Base-by-base conservation (phyloP, 1,284 basidiomycete species). In the Malassezia pachydermatis region DNA sequence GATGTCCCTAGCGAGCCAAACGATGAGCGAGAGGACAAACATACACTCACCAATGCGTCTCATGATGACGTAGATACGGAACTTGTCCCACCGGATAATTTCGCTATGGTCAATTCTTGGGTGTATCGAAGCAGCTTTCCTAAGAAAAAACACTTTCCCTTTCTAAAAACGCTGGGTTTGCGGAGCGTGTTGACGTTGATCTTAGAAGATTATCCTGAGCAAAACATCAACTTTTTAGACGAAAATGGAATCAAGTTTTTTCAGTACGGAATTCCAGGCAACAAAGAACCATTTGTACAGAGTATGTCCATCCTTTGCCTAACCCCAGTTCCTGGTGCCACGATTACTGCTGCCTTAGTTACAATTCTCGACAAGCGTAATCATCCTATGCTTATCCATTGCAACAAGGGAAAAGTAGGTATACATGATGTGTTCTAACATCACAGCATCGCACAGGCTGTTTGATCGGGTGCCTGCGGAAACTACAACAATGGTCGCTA, bases 401-500 rank as follows among this genome's bases (percentile, higher is more conserved):
- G 78, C 69, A 79, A 79, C 69, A 78, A 78, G 64, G 78, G 78
- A 46, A 79, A 78, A n/a, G n/a, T n/a, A n/a, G n/a, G n/a, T n/a
- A n/a, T n/a, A n/a, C n/a, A n/a, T n/a, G n/a, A n/a, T n/a, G n/a
- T n/a, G n/a, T n/a, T n/a, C n/a, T n/a, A n/a, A n/a, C n/a, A n/a
- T n/a, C n/a, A n/a, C n/a, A n/a, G 44, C 78, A 79, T 52, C 73
- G 78, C 1, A 79, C 78, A 1, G 78, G 78, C 1, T 78, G 77
- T 57, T 63, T 79, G 23, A 75, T 79, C 6, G 78, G 78, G 4
- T 78, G 77, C 57, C 69, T 79, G 8, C 67, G 78, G 2, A 74
- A 77, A 36, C 58, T 78, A 7, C 77, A 78, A 57, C 72, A 74
- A 13, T 78, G 77, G 77, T 75, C 75, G 25, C 63, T 77, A 14